phyloP scores from a whole-genome alignment of 257 asterid genomes.

The Gardenia jasminoides region DNA sequence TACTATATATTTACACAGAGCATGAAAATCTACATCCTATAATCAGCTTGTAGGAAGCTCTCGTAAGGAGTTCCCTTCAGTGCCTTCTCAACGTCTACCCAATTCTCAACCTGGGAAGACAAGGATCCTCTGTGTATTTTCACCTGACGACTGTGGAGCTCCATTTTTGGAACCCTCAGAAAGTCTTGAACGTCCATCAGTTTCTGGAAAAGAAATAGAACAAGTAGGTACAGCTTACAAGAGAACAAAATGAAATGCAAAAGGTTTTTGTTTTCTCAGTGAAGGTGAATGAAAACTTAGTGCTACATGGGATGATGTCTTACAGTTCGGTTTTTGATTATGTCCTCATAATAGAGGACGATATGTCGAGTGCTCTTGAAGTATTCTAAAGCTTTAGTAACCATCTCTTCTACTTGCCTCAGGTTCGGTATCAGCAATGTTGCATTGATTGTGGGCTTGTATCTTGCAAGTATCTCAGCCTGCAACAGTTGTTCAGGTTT shows the following conservation, averaged over 20 bases:
- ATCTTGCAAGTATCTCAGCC: constrained; percentile 85
- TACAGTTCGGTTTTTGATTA: constrained; percentile 74
- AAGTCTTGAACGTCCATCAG: constrained; percentile 76
- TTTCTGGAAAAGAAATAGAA: constrained; percentile 42
- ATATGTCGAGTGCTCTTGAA: constrained; percentile 81
- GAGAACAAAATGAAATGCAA: not conserved
- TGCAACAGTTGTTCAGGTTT: constrained; percentile 28
- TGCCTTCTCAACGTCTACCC: constrained; percentile 68
- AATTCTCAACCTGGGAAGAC: constrained; percentile 74
- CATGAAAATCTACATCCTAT: constrained; percentile 43
- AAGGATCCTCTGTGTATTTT: constrained; percentile 83
- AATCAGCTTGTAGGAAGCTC: constrained; percentile 58
- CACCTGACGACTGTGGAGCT: constrained; percentile 76
- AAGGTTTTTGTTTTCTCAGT: not conserved
- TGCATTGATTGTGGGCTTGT: constrained; percentile 71
- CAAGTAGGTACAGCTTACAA: not conserved
- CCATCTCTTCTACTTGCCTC: constrained; percentile 71
- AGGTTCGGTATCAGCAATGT: constrained; percentile 56
- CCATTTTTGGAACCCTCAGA: constrained; percentile 61
- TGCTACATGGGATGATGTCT: constrained; percentile 21
- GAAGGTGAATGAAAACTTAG: not conserved
- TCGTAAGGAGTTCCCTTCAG: constrained; percentile 76
- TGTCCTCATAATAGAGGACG: constrained; percentile 80
- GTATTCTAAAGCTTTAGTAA: constrained; percentile 53
- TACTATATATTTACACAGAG: constrained; percentile 34